A percentile compares a stretch with the other conserved stretches of the same genome.
Conservation (phyloP, 2,329 filamentous ascomycete genomes). For the Gaeumannomyces tritici region DNA sequence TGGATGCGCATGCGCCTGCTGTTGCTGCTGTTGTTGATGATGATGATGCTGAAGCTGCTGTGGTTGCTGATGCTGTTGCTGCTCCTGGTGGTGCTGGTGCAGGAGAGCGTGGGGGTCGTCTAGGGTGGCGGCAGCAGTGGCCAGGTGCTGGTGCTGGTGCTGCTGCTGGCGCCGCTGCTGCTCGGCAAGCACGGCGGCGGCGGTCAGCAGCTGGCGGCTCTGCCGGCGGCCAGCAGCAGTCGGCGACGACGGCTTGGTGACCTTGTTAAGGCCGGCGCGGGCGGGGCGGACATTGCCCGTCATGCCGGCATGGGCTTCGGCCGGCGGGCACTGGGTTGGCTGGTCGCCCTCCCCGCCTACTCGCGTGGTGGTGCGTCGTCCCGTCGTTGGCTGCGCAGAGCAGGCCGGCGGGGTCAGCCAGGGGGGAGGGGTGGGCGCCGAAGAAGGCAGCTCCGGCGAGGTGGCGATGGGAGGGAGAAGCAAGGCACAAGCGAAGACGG, state of each 20-base stretch:
- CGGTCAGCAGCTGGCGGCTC: conserved; percentile 10
- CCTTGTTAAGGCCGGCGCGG: conserved; percentile 30
- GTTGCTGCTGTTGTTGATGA: too few species aligned
- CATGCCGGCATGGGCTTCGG: conserved; percentile 14
- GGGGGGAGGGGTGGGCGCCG: too few species aligned
- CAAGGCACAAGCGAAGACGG: neutral
- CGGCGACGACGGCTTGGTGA: conserved; percentile 27
- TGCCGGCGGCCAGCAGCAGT: conserved; percentile 18
- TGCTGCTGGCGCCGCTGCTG: conserved; percentile 4
- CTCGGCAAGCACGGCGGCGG: neutral
- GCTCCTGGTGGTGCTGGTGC: neutral
- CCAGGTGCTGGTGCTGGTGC: neutral
- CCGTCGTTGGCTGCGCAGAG: neutral
- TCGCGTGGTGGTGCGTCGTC: neutral
- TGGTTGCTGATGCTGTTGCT: conserved; percentile 18
- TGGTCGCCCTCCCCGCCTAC: neutral
- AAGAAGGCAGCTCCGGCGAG: neutral
- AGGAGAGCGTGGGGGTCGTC: neutral
- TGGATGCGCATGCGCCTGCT: neutral
- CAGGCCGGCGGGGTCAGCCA: neutral
- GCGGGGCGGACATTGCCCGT: conserved; percentile 24
- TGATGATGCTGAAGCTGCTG: neutral
- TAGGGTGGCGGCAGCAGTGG: neutral
- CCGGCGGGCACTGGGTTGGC: neutral
- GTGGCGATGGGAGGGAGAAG: neutral